Evolutionary conservation across 257 asterid genomes (phyloP).

Genomic region (Misopates orontium): DNA sequence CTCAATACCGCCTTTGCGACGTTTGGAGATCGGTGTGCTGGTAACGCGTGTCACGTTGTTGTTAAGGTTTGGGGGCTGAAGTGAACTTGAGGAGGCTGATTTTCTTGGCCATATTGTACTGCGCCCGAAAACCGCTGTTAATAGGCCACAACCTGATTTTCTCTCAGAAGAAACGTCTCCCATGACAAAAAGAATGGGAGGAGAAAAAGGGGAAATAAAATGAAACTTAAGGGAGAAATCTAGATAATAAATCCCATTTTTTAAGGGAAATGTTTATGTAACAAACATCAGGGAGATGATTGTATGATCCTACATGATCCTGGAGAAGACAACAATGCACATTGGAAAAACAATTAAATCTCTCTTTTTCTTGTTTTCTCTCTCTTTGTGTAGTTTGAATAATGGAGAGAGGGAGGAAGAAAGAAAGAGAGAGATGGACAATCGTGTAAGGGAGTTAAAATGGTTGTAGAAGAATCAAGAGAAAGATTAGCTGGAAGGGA

Average conservation of each 20-base stretch:
- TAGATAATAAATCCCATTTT: constrained; percentile 1
- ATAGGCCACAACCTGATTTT: constrained; percentile 75
- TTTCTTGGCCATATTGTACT: constrained; percentile 40
- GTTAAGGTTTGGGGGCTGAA: constrained; percentile 28
- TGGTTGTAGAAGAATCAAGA: background rate
- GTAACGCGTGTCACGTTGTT: constrained; percentile 35
- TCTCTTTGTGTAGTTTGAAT: background rate
- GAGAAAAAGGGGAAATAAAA: too few relatives aligned
- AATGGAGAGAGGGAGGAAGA: constrained; percentile 25
- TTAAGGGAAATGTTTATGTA: too few relatives aligned
- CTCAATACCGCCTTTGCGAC: constrained; percentile 3
- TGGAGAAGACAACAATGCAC: constrained; percentile 3
- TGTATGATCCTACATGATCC: constrained; percentile 10
- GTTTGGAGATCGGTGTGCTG: constrained; percentile 31
- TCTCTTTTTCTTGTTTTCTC: background rate
- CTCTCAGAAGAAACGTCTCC: constrained; percentile 64
- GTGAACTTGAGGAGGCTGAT: constrained; percentile 53
- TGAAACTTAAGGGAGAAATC: too few relatives aligned
- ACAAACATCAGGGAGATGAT: too few relatives aligned
- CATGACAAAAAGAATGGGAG: constrained; percentile 36
- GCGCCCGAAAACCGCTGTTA: constrained; percentile 75
- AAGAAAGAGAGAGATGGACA: background rate
- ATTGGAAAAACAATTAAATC: too few relatives aligned
- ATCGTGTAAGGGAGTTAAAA: background rate
- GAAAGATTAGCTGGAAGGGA: constrained; percentile 1